A percentile compares a stretch with the other conserved stretches of the same genome.
Evolutionary conservation across 2,329 filamentous ascomycete species (phyloP).

Genomic region (Phoma sp.): DNA sequence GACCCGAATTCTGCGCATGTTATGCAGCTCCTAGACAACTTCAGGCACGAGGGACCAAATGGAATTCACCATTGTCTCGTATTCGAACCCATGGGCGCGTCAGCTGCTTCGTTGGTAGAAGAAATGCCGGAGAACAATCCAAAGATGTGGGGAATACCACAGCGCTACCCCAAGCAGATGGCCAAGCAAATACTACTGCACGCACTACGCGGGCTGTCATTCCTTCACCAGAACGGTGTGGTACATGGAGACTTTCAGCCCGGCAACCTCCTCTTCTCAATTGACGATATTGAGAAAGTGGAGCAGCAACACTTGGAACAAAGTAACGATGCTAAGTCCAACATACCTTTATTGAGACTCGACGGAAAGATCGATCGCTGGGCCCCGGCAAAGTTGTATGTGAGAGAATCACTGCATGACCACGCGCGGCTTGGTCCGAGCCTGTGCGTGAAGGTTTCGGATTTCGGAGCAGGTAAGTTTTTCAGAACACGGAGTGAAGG

Average conservation of each 20-base stretch:
- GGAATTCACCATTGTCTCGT: background rate
- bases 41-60: background rate
- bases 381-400: conserved; percentile 37
- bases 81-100: conserved; percentile 13
- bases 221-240: conserved; percentile 50
- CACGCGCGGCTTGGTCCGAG: conserved; percentile 26
- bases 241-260: conserved; percentile 52
- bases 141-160: conserved; percentile 15
- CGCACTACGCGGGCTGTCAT: conserved; percentile 46
- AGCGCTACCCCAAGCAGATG: conserved; percentile 34
- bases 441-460: background rate
- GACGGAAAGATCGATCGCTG: conserved; percentile 38
- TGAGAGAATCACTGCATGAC: conserved; percentile 31
- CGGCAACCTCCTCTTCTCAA: conserved; percentile 48
- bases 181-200: conserved; percentile 43
- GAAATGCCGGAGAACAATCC: conserved; percentile 22
- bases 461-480: background rate
- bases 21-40: background rate
- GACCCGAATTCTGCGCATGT: background rate
- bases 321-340: conserved; percentile 26
- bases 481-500: background rate
- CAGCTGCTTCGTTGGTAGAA: conserved; percentile 16
- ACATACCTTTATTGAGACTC: conserved; percentile 27
- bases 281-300: conserved; percentile 34
- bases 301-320: conserved; percentile 24